These are phyloP conservation scores for Rhododendron simsii DNA, from an alignment of 148 eudicot species.

Conservation along the genomic window DNA sequence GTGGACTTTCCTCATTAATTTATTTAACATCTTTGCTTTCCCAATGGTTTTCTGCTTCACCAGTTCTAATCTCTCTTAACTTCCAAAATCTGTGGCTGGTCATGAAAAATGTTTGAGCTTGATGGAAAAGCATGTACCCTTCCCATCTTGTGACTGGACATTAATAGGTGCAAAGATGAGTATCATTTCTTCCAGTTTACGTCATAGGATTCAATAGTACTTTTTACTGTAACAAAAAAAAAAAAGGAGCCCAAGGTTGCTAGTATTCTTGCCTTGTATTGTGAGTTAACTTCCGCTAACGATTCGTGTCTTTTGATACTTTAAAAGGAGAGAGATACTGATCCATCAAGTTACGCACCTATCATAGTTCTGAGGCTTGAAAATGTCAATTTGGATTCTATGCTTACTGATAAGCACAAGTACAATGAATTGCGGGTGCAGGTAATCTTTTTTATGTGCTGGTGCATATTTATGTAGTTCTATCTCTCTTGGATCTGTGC, in stretches of 20 bases:
- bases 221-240: not conserved
- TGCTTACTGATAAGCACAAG: conserved; percentile 55
- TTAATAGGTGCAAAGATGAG: not conserved
- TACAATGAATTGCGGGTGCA: conserved; percentile 60
- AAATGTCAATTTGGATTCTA: conserved; percentile 56
- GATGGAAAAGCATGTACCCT: not conserved
- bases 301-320: not conserved
- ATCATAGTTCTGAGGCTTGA: conserved; percentile 56
- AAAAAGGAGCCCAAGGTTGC: not conserved
- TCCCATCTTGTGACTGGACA: not conserved
- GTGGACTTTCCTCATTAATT: too few species aligned
- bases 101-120: not conserved
- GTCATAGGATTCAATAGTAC: not conserved
- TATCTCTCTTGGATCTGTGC: conserved; percentile 6
- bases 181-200: not conserved
- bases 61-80: not conserved
- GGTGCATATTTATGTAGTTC: not conserved
- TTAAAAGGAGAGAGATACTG: conserved; percentile 40
- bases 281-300: not conserved
- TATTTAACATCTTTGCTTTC: not conserved
- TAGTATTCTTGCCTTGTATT: not conserved
- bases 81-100: not conserved
- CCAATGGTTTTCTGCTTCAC: not conserved
- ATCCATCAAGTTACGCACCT: conserved; percentile 34
- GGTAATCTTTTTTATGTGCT: conserved; percentile 35